phyloP scores from a whole-genome alignment of 768 basidiomycete species.

The Basidioascus undulatus region DNA sequence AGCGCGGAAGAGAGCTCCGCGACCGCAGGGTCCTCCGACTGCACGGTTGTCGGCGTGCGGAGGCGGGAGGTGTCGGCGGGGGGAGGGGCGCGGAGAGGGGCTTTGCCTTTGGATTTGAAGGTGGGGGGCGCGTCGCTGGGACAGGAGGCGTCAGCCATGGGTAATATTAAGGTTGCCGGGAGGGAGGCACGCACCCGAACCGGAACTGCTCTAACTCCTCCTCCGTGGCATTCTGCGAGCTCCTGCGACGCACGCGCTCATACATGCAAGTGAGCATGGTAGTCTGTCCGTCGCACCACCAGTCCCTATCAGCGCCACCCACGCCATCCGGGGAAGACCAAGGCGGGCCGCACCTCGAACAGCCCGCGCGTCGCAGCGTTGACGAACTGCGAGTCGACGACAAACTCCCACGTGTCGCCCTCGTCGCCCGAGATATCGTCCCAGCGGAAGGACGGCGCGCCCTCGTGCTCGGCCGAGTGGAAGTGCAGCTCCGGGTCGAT shows the following conservation, averaged over 20 bases:
- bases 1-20: not conserved
- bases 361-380: slow-evolving; percentile 54
- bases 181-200: slow-evolving; percentile 36
- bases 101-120: slow-evolving; percentile 4
- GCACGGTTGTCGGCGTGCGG: not conserved
- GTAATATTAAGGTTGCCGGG: not conserved
- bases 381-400: slow-evolving; percentile 37
- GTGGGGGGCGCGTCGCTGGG: no score
- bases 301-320: slow-evolving; percentile 61
- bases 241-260: slow-evolving; percentile 62
- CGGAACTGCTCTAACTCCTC: slow-evolving; percentile 53
- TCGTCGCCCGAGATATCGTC: slow-evolving; percentile 62
- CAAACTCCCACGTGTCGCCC: slow-evolving; percentile 84
- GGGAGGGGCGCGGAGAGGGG: slow-evolving; percentile 1
- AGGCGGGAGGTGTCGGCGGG: not conserved
- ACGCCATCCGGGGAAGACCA: not conserved
- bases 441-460: slow-evolving; percentile 69
- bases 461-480: slow-evolving; percentile 43
- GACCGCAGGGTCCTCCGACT: not conserved
- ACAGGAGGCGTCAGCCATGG: not conserved
- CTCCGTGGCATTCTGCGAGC: slow-evolving; percentile 43
- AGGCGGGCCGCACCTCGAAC: no score
- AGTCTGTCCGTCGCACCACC: no score
- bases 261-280: slow-evolving; percentile 93
- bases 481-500: slow-evolving; percentile 79